Evolutionary conservation across 306 rosid genomes (phyloP).

Genomic region (Senna tora): DNA sequence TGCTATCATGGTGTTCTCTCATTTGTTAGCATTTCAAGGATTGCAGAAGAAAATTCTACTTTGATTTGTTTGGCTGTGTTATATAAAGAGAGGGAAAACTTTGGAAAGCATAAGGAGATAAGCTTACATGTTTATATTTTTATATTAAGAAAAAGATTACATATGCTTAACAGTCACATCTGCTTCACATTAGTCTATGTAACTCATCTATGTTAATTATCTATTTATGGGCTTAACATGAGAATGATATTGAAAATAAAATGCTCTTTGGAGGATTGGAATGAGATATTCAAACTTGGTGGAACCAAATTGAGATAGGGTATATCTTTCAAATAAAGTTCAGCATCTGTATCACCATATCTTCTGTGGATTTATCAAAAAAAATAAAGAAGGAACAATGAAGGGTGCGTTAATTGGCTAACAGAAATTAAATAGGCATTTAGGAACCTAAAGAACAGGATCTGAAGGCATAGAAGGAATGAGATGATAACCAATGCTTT

Average conservation of each 20-base stretch:
- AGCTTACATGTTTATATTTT: not conserved
- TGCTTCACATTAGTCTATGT: not conserved
- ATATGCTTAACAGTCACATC: not conserved
- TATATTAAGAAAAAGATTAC: not conserved
- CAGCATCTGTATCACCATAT: not conserved
- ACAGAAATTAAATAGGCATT: not conserved
- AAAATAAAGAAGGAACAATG: not conserved
- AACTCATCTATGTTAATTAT: not conserved
- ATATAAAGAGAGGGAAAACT: not conserved
- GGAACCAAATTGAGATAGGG: not conserved
- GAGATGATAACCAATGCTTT: too few species aligned
- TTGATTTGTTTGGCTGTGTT: not conserved
- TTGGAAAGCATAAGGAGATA: not conserved
- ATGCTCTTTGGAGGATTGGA: not conserved
- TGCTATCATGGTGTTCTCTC: conserved; percentile 7
- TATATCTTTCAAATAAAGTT: not conserved
- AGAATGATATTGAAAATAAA: not conserved
- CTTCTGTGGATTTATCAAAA: too few species aligned
- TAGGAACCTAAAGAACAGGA: not conserved
- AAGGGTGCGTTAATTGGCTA: not conserved
- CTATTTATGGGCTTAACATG: not conserved
- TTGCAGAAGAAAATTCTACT: conserved; percentile 1
- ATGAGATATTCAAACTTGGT: not conserved
- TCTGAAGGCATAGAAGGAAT: not conserved
- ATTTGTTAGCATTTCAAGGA: conserved; percentile 16